Percentiles rank a stretch among this genome's conserved stretches.
These are phyloP conservation scores for Talaromyces marneffei DNA, from an alignment of 2,329 filamentous ascomycete genomes.

Conservation along the genomic window DNA sequence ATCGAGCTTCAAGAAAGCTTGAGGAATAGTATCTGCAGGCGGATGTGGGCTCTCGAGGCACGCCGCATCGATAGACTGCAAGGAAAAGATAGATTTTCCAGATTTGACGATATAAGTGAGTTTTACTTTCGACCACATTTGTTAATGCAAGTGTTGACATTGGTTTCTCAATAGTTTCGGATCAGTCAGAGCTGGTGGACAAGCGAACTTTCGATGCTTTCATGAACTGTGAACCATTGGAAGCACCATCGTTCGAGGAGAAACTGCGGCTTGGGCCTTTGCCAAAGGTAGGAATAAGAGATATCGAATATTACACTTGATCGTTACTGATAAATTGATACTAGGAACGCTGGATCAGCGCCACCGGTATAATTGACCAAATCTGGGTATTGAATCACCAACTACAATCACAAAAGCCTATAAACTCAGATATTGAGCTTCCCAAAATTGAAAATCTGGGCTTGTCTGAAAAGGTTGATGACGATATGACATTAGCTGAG, in stretches of 20 bases:
- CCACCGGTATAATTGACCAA: slow-evolving; percentile 29
- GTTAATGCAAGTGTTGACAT: slow-evolving; percentile 5
- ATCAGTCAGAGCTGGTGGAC: slow-evolving; percentile 27
- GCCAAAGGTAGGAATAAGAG: slow-evolving; percentile 27
- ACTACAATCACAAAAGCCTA: slow-evolving; percentile 28
- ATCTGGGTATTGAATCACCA: slow-evolving; percentile 32
- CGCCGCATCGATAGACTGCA: slow-evolving; percentile 36
- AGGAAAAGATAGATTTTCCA: slow-evolving; percentile 31
- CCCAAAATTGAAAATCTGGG: slow-evolving; percentile 24
- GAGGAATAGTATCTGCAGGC: slow-evolving; percentile 36
- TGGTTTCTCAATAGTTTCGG: slow-evolving; percentile 22
- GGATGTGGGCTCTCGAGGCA: slow-evolving; percentile 39
- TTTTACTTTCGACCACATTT: background rate
- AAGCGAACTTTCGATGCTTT: slow-evolving; percentile 36
- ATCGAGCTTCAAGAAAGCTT: slow-evolving; percentile 37
- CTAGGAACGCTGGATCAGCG: slow-evolving; percentile 34
- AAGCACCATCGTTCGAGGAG: slow-evolving; percentile 32
- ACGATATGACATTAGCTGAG: slow-evolving; percentile 35
- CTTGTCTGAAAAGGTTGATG: slow-evolving; percentile 21
- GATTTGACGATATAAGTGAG: slow-evolving; percentile 36
- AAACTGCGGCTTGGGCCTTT: slow-evolving; percentile 34
- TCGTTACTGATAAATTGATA: slow-evolving; percentile 18
- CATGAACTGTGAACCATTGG: slow-evolving; percentile 36
- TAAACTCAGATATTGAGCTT: slow-evolving; percentile 23
- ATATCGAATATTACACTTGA: background rate